These are phyloP conservation scores for Suhomyces prunicola DNA, from an alignment of 805 yeast species.

Conservation along the genomic window DNA sequence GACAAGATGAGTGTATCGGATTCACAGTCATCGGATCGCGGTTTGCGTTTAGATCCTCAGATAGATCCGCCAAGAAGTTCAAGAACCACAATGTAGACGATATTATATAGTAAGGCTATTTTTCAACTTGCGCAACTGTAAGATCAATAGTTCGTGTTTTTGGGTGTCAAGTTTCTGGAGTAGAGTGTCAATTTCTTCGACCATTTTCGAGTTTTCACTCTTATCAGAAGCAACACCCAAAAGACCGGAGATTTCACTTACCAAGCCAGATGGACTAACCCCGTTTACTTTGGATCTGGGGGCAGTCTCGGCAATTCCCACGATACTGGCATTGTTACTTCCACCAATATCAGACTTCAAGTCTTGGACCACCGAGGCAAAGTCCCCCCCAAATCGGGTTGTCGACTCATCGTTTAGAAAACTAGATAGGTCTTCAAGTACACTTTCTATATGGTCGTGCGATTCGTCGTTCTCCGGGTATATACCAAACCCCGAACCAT, in stretches of 20 bases:
- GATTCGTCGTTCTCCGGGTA: not conserved
- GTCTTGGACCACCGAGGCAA: constrained; percentile 16
- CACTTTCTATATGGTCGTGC: constrained; percentile 11
- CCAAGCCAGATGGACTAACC: constrained; percentile 5
- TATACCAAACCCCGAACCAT: not conserved
- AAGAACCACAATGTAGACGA: constrained; percentile 75
- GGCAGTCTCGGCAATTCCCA: constrained; percentile 7
- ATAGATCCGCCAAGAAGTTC: constrained; percentile 81
- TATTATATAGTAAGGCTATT: constrained; percentile 12
- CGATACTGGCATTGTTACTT: constrained; percentile 13
- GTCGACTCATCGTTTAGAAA: constrained; percentile 19
- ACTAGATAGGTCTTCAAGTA: constrained; percentile 20
- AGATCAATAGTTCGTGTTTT: constrained; percentile 20
- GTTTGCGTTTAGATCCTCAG: constrained; percentile 69
- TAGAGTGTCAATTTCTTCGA: constrained; percentile 10
- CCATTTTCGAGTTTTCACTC: constrained; percentile 1
- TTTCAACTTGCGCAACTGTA: constrained; percentile 16
- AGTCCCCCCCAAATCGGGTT: constrained; percentile 17
- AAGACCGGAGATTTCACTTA: constrained; percentile 12
- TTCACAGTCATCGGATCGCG: constrained; percentile 79
- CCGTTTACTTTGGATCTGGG: not conserved
- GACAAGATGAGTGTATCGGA: constrained; percentile 37
- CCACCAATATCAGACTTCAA: not conserved
- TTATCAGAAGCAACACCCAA: not conserved
- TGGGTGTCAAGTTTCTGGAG: constrained; percentile 11